Evolutionary conservation across 257 asterid species (phyloP), one percentile per base, ranked within the genome.

Genomic region (Solanum chmielewskii): DNA sequence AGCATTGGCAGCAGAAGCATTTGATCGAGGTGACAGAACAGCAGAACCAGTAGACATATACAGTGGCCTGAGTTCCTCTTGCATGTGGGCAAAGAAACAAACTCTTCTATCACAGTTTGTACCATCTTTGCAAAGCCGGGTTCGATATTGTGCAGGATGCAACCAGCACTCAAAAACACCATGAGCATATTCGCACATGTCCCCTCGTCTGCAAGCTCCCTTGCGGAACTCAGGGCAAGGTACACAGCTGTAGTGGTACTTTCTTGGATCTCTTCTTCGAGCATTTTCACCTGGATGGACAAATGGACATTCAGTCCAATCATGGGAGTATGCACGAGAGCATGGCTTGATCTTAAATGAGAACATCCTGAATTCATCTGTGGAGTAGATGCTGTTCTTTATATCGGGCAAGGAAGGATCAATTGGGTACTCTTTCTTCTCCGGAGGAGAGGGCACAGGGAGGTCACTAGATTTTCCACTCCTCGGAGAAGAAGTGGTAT

Each of bases 401-500:
- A 96, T 96, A 90, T 96, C 98, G 0, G 99, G 99, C 71, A 96
- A 85, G 33, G 96, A 90, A 2, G 99, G 98, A 89, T 96, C 99
- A 83, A 92, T 75, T 0, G 96, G 98, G 89, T 96, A 95, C 82
- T 94, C 98, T 90, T 89, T 95, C 94, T 86, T 95, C 90, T 95
- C 98, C 6, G 89, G 84, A 10, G 87, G 85, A 25, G 91, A 82
- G 0, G 90, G 88, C 42, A 81, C 87, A 47, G 88, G 87, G 70
- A 85, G 74, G 35, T 91, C 93, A 35, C 39, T 89, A 37, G 68
- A 86, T 75, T 90, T 91, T 56, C 60, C 85, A 68, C 88, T 89
- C 62, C 85, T 88, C 1, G 91, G 94, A 42, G 93, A 91, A 68
- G 91, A 87, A 49, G 82, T 49, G 66, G 89, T 90, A 83, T 90